Base-by-base conservation (phyloP, 1,284 basidiomycete species). In the Xerocomus cyaneibrunnescens region DNA sequence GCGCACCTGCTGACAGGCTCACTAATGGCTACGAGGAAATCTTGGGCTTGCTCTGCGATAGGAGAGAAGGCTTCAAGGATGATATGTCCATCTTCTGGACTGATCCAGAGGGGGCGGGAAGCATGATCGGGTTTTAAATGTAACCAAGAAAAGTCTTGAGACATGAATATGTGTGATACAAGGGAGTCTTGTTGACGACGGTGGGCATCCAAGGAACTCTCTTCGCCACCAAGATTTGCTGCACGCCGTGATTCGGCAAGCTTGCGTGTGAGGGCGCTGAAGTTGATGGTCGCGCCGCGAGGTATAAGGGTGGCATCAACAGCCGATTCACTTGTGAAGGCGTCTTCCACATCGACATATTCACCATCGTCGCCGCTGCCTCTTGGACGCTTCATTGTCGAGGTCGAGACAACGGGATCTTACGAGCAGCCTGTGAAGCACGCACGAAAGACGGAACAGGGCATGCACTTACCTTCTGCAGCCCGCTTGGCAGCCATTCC, bases 1-100 rank as follows among this genome's bases (percentile, higher is more conserved):
- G 72, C 89, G 72, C 72, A 94, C 93, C 97, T 88, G 77, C 95
- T 98, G 66, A 99, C 94, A 59, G 97, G 97, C 75, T 99, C 97
- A 62, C 94, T 94, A 48, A 99, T 98, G 44, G 97, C 96, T 50
- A 97, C 92, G 36, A 99, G 78, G 64, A 99, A 99, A 70, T 99
- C 97, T 72, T 99, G 96, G 3, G 97, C 97, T 72, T 98, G 94
- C 64, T 96, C 92, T 25, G 97, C 96, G 54, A 99, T 94, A 1
- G 96, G 92, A 27, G 92, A 94, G 68, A 98, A 98, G 0, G 92
- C 92, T 71, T 98, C 95, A 31, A 98, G 81, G 54, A 97, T 98
- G 65, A 98, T 97, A 64, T 94, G 89, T 0, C 93, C 92, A 62
- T 91, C 86, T 59, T 94, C 91, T 32, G 96, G 95, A 59, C 88